phyloP scores from a whole-genome alignment of 192 early-diverging fungal species.

The Coemansia sp. region DNA sequence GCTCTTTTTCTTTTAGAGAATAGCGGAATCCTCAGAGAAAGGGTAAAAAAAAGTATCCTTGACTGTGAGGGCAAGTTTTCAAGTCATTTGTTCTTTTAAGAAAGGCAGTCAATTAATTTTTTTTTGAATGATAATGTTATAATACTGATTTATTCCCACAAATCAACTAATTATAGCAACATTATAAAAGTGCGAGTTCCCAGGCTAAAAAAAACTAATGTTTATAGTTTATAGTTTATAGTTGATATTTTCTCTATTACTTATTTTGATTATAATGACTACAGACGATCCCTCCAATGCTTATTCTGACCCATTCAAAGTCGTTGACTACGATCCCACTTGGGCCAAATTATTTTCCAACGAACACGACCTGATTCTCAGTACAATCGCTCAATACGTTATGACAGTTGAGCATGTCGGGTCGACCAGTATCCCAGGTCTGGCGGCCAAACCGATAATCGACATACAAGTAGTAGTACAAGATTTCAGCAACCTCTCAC shows the following conservation, averaged over 20 bases:
- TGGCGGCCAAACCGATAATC: constrained; percentile 32
- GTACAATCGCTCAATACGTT: neutral
- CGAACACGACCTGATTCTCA: neutral
- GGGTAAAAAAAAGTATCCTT: too few species aligned
- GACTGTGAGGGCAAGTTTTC: neutral
- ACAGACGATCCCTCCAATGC: neutral
- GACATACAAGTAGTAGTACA: constrained; percentile 22
- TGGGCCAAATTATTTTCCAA: constrained; percentile 10
- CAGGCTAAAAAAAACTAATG: too few species aligned
- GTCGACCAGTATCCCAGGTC: constrained; percentile 36
- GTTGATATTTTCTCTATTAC: neutral
- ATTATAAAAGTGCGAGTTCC: too few species aligned
- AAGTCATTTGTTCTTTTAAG: too few species aligned
- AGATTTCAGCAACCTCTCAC: constrained; percentile 3
- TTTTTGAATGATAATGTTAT: too few species aligned
- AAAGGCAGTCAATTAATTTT: too few species aligned
- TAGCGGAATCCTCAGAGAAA: too few species aligned
- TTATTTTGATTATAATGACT: neutral
- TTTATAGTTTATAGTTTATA: too few species aligned
- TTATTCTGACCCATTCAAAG: constrained; percentile 5
- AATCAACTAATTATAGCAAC: too few species aligned
- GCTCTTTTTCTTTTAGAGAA: too few species aligned
- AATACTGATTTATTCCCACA: too few species aligned
- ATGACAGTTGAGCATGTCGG: constrained; percentile 23
- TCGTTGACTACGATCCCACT: constrained; percentile 10